phyloP scores from a whole-genome alignment of 345 rosid genomes.

The Brassica napus region DNA sequence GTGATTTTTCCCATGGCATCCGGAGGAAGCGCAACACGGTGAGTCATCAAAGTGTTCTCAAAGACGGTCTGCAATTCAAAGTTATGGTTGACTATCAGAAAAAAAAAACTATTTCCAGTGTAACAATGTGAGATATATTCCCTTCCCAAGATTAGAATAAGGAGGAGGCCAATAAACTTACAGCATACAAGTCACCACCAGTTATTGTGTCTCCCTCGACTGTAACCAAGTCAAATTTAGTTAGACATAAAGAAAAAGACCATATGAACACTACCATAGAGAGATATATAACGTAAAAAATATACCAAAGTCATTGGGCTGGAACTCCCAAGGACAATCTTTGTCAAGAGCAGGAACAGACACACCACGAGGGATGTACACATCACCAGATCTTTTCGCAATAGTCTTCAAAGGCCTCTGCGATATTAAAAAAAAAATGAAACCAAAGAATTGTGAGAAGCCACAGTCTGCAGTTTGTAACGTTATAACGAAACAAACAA shows the following conservation, averaged over 20 bases:
- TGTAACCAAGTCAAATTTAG: conserved; percentile 41
- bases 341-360: conserved; percentile 98
- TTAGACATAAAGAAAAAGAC: conserved; percentile 17
- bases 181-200: conserved; percentile 98
- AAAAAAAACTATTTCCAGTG: not conserved
- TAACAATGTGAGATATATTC: conserved; percentile 9
- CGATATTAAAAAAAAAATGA: conserved; percentile 16
- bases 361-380: conserved; percentile 99
- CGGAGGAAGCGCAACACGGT: conserved; percentile 89
- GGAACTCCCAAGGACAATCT: conserved; percentile 90
- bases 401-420: conserved; percentile 99
- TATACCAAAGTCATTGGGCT: conserved; percentile 85
- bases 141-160: conserved; percentile 16
- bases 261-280: not conserved
- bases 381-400: conserved; percentile 91
- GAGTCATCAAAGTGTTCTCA: conserved; percentile 93
- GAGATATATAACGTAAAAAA: conserved; percentile 9
- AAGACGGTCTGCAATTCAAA: conserved; percentile 70
- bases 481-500: not conserved
- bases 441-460: conserved; percentile 14
- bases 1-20: conserved; percentile 95
- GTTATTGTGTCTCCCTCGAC: conserved; percentile 96
- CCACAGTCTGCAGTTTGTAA: conserved; percentile 3
- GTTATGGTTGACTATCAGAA: conserved; percentile 27
- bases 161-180: conserved; percentile 51